Evolutionary conservation across 768 basidiomycete species (phyloP), one percentile per base, ranked within the genome.

Genomic region (Baorangia bicolor): DNA sequence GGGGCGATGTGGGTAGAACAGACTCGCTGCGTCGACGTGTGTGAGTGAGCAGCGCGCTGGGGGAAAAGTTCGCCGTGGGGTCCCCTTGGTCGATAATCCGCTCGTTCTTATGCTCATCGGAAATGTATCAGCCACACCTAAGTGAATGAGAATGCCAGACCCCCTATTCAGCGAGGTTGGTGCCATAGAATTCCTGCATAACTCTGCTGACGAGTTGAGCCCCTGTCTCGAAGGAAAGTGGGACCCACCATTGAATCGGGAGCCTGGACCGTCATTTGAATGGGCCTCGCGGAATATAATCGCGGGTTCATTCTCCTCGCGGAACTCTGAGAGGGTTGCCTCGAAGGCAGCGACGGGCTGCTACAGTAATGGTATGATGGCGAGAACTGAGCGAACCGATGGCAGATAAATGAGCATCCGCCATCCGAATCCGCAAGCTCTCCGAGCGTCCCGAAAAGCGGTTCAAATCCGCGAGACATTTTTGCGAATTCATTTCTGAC

Each of bases 81-180:
- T 1, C 18, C 13, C 2, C 31, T 11, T 9, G 2, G 9, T 14
- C 4, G 11, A 9, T 16, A 4, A 40, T 8, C 41, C 18, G 23
- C 30, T 14, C 23, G 12, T 40, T 51, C 49, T 62, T 62, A 64
- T 62, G 31, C 21, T 4, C 27, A 18, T 60, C 40, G 23, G 13
- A 30, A 64, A 27, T 55, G 0, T 43, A 60, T 64, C 18, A 59
- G 59, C 58, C 52, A 60, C 58, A 28, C 1, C 14, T 9, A 33
- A 31, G 1, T 49, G 37, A 57, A 49, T 33, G 35, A 13, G 31
- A 42, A 10, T 31, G 28, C n/a, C n/a, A 31, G 42, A 23, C 9
- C 39, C 2, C 28, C 10, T n/a, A 53, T 23, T 49, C 33, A 21
- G 12, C 4, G 14, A 38, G 12, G 21, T 40, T 40, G 38, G 10